Percentiles rank a stretch among this genome's conserved stretches.
Evolutionary conservation across 2,329 filamentous ascomycete genomes (phyloP).

Genomic region (Raffaelea arxii): DNA sequence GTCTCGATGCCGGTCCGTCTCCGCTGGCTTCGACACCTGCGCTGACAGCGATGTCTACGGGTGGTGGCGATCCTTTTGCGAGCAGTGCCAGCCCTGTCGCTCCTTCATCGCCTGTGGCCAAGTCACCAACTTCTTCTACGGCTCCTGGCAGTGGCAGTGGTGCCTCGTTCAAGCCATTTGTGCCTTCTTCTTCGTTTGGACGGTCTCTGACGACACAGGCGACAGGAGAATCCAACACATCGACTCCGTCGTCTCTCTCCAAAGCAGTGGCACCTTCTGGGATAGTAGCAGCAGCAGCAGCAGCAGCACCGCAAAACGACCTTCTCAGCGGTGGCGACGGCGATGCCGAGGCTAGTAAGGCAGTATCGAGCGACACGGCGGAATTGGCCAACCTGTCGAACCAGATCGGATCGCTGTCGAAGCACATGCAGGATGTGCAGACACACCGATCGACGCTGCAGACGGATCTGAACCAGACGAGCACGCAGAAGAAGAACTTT

Average conservation of each 20-base stretch:
- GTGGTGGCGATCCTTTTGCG: slow-evolving; percentile 47
- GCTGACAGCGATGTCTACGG: slow-evolving; percentile 7
- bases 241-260: slow-evolving; percentile 31
- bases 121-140: slow-evolving; percentile 42
- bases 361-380: slow-evolving; percentile 77
- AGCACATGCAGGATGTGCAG: slow-evolving; percentile 90
- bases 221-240: slow-evolving; percentile 53
- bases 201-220: slow-evolving; percentile 67
- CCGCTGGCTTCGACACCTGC: slow-evolving; percentile 30
- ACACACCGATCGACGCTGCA: slow-evolving; percentile 70
- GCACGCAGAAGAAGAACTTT: slow-evolving; percentile 83
- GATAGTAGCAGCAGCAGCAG: slow-evolving; percentile 13
- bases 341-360: slow-evolving; percentile 81
- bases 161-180: slow-evolving; percentile 76
- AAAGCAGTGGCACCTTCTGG: slow-evolving; percentile 16
- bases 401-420: slow-evolving; percentile 82
- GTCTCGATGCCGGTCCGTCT: slow-evolving; percentile 60
- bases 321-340: slow-evolving; percentile 83
- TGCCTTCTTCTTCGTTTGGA: slow-evolving; percentile 87
- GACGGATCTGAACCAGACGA: slow-evolving; percentile 71
- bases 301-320: slow-evolving; percentile 51
- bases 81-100: slow-evolving; percentile 35
- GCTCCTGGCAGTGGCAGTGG: slow-evolving; percentile 35
- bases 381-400: slow-evolving; percentile 95
- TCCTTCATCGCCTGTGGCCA: too few relatives aligned